Evolutionary conservation across 306 rosid genomes (phyloP).

Genomic region (Medicago lupulina): DNA sequence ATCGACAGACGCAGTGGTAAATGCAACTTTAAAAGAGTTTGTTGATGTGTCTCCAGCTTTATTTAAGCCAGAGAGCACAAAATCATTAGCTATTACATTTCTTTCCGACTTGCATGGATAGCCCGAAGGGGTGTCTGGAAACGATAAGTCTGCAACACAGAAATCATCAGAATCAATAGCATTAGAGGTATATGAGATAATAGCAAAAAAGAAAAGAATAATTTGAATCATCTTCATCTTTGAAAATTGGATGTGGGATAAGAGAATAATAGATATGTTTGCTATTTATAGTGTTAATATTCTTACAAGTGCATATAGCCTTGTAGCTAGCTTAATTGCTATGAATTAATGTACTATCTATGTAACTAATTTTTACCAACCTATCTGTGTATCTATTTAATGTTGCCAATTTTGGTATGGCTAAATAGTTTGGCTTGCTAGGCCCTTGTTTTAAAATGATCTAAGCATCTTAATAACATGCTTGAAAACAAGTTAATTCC

Average conservation of each 20-base stretch:
- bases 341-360: no score
- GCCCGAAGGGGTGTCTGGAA: conserved; percentile 24
- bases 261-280: neutral
- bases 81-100: neutral
- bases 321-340: no score
- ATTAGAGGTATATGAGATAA: neutral
- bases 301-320: no score
- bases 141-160: conserved; percentile 1
- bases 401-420: no score
- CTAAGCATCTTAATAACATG: no score
- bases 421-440: no score
- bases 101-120: neutral
- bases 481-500: no score
- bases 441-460: no score
- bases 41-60: neutral
- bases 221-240: neutral
- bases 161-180: neutral
- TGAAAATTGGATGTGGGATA: neutral
- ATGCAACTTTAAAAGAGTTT: neutral
- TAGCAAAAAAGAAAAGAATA: neutral
- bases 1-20: neutral
- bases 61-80: neutral
- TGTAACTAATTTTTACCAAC: no score
- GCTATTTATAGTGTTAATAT: neutral
- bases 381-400: no score